These are phyloP conservation scores for Thelonectria blattea DNA, from an alignment of 2,329 filamentous ascomycete species.

Conservation along the genomic window DNA sequence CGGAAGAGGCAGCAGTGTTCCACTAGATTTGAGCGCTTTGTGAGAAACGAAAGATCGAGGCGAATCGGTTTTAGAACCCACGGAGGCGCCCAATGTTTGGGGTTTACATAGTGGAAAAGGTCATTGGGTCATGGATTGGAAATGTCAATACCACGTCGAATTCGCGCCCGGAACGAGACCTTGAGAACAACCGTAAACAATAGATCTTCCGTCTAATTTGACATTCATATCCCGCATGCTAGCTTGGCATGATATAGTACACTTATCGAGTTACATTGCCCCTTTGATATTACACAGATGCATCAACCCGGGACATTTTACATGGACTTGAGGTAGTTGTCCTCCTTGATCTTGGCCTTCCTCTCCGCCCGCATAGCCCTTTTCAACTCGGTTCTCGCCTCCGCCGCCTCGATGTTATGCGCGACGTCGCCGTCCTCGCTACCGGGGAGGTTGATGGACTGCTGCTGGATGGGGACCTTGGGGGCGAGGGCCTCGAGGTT, in stretches of 20 bases:
- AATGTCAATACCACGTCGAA: constrained; percentile 14
- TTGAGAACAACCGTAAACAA: neutral
- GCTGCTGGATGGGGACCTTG: constrained; percentile 78
- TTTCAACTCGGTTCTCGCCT: constrained; percentile 67
- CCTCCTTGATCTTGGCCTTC: constrained; percentile 80
- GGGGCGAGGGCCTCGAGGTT: constrained; percentile 69
- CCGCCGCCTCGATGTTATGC: constrained; percentile 54
- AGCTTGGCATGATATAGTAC: constrained; percentile 35
- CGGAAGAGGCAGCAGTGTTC: constrained; percentile 91
- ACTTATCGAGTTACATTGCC: constrained; percentile 28
- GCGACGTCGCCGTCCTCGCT: constrained; percentile 49
- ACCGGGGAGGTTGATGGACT: constrained; percentile 75
- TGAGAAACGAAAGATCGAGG: constrained; percentile 30
- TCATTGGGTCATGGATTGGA: constrained; percentile 26
- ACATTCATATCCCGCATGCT: constrained; percentile 23
- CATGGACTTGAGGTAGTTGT: constrained; percentile 85
- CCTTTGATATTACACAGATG: constrained; percentile 37
- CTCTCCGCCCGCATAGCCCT: constrained; percentile 77
- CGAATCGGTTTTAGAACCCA: constrained; percentile 11
- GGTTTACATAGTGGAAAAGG: constrained; percentile 10
- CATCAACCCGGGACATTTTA: constrained; percentile 43
- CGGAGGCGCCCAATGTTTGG: constrained; percentile 12
- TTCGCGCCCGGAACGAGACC: neutral
- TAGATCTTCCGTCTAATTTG: neutral
- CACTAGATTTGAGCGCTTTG: constrained; percentile 76